These are phyloP conservation scores for Penicillium subrubescens DNA, from an alignment of 495 filamentous ascomycete species.

Conservation along the genomic window DNA sequence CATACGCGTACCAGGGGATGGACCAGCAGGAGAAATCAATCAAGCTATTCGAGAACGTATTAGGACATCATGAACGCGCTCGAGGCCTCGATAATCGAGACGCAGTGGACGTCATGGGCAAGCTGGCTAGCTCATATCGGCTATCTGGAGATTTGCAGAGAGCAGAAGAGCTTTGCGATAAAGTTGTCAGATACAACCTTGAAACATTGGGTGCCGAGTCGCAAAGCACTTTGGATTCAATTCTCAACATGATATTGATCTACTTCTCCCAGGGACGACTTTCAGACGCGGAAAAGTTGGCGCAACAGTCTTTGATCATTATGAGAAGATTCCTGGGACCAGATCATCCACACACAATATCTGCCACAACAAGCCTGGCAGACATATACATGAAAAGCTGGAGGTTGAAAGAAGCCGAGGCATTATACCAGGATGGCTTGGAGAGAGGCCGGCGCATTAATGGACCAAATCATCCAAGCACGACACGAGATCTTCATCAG, in stretches of 20 bases:
- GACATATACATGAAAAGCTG: constrained; percentile 2
- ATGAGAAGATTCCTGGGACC: constrained; percentile 6
- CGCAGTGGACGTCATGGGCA: neutral
- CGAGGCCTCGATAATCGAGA: neutral
- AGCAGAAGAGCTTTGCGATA: constrained; percentile 7
- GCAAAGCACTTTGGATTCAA: constrained; percentile 11
- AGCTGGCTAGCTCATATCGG: neutral
- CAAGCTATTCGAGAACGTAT: neutral
- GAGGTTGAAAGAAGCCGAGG: constrained; percentile 14
- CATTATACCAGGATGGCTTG: neutral
- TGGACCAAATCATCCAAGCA: constrained; percentile 10
- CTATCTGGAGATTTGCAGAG: neutral
- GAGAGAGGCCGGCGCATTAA: neutral
- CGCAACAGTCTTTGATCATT: constrained; percentile 2
- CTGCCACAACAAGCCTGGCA: constrained; percentile 3
- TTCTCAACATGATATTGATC: constrained; percentile 7
- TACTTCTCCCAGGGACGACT: constrained; percentile 13
- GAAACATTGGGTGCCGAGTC: neutral
- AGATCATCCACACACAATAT: constrained; percentile 10
- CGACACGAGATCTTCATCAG: neutral
- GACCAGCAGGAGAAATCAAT: neutral
- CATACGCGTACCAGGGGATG: constrained; percentile 1
- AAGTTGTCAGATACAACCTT: constrained; percentile 9
- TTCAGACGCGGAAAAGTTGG: constrained; percentile 8
- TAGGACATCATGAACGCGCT: neutral